Base-by-base conservation (phyloP, 495 filamentous ascomycete species). In the Neurospora africana region DNA sequence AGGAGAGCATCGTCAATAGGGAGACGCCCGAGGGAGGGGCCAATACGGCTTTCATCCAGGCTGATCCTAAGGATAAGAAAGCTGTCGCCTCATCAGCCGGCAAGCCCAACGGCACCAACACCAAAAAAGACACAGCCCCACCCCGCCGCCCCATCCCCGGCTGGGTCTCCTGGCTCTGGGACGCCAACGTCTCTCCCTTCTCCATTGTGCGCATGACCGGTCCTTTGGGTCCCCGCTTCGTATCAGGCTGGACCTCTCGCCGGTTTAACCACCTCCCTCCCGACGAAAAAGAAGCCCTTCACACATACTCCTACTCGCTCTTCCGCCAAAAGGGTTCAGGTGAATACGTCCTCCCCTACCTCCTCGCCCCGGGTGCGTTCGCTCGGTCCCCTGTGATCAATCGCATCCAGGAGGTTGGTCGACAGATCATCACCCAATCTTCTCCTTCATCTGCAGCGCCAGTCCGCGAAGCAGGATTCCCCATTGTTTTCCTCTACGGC, bases 161-260 rank as follows among this genome's bases (percentile, higher is more conserved):
- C 79, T 97, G 93, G 93, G 83, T 98, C 21, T 89, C 89, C 37
- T 97, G 93, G 79, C 87, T 99, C 40, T 99, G 95, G 95, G 95
- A 99, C 72, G 93, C 93, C 74, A 99, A 99, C 78, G 90, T 99
- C 74, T 97, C 93, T 1, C 95, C 96, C 21, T 99, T 99, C 80
- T 92, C 89, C 73, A 81, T 99, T 21, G 88, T 99, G 10, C 92
- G 95, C 70, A 91, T 94, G 86, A 83, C 93, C 11, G 95, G 95
- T n/a, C 95, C 95, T 1, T 80, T 99, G 1, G 95, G 95, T 2
- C 95, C 95, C 7, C 89, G 94, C 3, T 86, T 99, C 38, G 93
- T 97, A 0, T 97, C 94, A 0, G 95, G 95, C 23, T 99, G 95
- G 95, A 97, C 95, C 3, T 91, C 89, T 5, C 89, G 95, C 9